Percentiles rank a stretch among this genome's conserved stretches.
These are phyloP conservation scores for Phragmites australis DNA, from an alignment of 176 grass and related monocot species.

Conservation along the genomic window DNA sequence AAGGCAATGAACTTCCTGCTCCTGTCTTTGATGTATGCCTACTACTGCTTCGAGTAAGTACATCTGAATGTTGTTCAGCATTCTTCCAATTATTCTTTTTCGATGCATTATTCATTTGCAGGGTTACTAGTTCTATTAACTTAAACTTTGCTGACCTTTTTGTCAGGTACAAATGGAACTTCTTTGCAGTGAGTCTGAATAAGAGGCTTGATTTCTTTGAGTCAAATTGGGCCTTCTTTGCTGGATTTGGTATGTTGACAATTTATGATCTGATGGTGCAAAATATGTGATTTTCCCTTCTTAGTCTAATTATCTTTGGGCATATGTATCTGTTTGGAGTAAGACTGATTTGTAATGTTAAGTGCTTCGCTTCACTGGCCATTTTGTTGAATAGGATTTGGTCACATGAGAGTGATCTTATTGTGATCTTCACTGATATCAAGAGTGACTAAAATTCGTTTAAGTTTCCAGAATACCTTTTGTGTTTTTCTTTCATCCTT, in stretches of 20 bases:
- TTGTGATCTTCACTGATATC: background rate
- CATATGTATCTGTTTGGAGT: background rate
- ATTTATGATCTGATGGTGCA: slow-evolving; percentile 15
- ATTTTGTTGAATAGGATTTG: background rate
- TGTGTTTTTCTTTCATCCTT: background rate
- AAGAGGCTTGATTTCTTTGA: slow-evolving; percentile 88
- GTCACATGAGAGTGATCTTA: background rate
- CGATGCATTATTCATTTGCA: background rate
- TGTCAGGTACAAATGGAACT: slow-evolving; percentile 95
- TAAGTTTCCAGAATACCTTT: background rate
- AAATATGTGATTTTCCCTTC: slow-evolving; percentile 7
- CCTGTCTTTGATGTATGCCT: slow-evolving; percentile 95
- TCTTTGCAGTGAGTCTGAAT: slow-evolving; percentile 76
- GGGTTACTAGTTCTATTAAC: slow-evolving; percentile 8
- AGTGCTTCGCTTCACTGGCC: background rate
- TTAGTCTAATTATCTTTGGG: background rate
- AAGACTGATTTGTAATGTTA: background rate
- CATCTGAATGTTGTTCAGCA: slow-evolving; percentile 1
- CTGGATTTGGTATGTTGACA: slow-evolving; percentile 81
- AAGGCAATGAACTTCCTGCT: slow-evolving; percentile 81
- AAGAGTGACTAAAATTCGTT: background rate
- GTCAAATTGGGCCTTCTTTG: slow-evolving; percentile 98
- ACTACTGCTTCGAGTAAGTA: slow-evolving; percentile 98
- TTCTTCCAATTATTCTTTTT: background rate
- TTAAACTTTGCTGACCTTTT: slow-evolving; percentile 30